phyloP scores from a whole-genome alignment of 73 alveolate genomes.

The Blepharisma japonicum region DNA sequence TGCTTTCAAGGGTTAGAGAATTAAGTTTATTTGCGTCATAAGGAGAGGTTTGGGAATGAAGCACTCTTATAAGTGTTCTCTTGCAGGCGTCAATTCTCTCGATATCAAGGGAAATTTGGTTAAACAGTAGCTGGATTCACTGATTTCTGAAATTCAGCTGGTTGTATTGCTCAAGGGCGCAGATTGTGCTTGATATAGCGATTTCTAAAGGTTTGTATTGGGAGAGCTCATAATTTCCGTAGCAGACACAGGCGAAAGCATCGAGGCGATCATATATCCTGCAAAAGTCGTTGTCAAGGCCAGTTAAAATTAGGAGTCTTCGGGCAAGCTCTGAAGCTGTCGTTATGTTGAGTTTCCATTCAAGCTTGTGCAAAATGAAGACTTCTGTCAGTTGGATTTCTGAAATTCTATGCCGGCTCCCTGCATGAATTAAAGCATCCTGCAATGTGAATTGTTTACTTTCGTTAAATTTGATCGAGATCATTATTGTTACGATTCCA shows the following conservation, averaged over 20 bases:
- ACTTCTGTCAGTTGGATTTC: slow-evolving; percentile 8
- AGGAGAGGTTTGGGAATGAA: neutral
- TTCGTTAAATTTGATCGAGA: too few species aligned
- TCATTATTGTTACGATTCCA: neutral
- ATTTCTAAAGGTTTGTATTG: neutral
- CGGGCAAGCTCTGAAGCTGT: slow-evolving; percentile 16
- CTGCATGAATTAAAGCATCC: too few species aligned
- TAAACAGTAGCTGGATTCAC: neutral
- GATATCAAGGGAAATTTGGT: neutral
- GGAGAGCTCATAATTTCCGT: neutral
- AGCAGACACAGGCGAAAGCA: neutral
- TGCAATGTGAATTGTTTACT: too few species aligned
- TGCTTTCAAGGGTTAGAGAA: neutral
- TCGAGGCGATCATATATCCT: neutral
- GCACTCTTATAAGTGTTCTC: neutral
- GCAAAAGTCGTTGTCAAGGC: neutral
- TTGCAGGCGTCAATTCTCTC: slow-evolving; percentile 9
- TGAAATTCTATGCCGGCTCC: too few species aligned
- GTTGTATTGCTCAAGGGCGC: slow-evolving; percentile 13
- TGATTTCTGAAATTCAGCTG: slow-evolving; percentile 7
- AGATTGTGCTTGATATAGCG: neutral
- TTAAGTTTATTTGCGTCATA: neutral
- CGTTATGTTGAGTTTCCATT: neutral
- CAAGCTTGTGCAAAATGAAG: neutral
- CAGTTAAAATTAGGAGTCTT: neutral